A percentile compares a stretch with the other conserved stretches of the same genome.
phyloP scores from a whole-genome alignment of 2,329 filamentous ascomycete genomes.

The Botrytis cinerea region DNA sequence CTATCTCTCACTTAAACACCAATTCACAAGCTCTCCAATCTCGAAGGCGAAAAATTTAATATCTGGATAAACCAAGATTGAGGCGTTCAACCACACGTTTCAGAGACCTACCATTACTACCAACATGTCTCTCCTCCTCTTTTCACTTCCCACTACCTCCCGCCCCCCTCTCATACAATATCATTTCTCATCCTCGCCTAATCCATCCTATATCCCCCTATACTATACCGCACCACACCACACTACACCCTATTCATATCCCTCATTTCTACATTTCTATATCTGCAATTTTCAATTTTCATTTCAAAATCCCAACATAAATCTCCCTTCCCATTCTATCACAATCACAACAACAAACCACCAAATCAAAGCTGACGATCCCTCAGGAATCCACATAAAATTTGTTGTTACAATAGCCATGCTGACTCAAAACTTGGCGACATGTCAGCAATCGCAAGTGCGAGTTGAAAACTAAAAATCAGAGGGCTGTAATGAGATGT shows the following conservation, averaged over 20 bases:
- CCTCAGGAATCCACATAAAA: neutral
- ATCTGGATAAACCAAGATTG: neutral
- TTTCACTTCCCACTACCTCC: too few relatives aligned
- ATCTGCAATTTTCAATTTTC: neutral
- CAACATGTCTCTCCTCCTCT: neutral
- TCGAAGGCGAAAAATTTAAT: fast-evolving
- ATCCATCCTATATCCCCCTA: neutral
- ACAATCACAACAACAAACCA: neutral
- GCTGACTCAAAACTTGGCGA: neutral
- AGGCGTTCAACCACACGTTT: neutral
- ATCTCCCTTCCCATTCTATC: neutral
- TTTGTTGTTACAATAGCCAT: neutral
- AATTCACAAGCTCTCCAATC: neutral
- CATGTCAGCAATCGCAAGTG: neutral
- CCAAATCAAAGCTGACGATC: neutral
- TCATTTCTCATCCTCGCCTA: neutral
- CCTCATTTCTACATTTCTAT: neutral
- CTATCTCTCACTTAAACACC: too few relatives aligned
- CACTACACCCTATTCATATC: neutral
- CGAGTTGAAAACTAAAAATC: neutral
- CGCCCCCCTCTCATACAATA: neutral
- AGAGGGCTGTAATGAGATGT: neutral
- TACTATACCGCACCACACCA: neutral
- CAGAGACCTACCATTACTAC: neutral
- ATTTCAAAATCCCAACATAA: neutral